Conservation (phyloP, 2,329 filamentous ascomycete genomes). For the Fonsecaea monophora region DNA sequence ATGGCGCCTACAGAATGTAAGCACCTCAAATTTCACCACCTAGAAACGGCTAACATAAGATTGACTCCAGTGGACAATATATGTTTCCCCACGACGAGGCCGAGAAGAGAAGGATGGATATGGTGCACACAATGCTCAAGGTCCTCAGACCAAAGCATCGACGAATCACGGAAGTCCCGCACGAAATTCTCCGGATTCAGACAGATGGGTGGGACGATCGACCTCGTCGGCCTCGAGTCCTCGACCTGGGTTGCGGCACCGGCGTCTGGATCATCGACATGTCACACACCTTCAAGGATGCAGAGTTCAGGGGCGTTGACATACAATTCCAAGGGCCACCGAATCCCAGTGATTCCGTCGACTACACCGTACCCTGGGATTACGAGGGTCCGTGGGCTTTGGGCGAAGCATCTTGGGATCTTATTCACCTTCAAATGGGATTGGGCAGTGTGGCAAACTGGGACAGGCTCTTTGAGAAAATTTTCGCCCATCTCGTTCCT, state of each 20-base stretch:
- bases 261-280: slow-evolving; percentile 92
- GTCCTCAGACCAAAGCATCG: slow-evolving; percentile 62
- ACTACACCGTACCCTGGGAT: slow-evolving; percentile 72
- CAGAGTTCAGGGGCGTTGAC: slow-evolving; percentile 68
- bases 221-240: slow-evolving; percentile 53
- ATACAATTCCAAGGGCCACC: slow-evolving; percentile 63
- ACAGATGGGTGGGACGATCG: slow-evolving; percentile 19
- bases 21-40: background rate
- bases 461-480: slow-evolving; percentile 74
- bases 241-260: slow-evolving; percentile 80
- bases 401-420: slow-evolving; percentile 73
- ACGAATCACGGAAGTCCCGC: slow-evolving; percentile 49
- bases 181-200: slow-evolving; percentile 9
- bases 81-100: slow-evolving; percentile 78
- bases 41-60: slow-evolving; percentile 21
- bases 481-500: slow-evolving; percentile 76
- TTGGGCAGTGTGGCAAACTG: slow-evolving; percentile 79
- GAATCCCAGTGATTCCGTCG: slow-evolving; percentile 74
- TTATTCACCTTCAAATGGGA: slow-evolving; percentile 83
- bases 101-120: slow-evolving; percentile 79
- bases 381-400: slow-evolving; percentile 78
- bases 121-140: slow-evolving; percentile 78
- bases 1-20: slow-evolving; percentile 36
- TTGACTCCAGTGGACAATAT: slow-evolving; percentile 64
- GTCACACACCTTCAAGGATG: slow-evolving; percentile 68